These are phyloP conservation scores for Cubamyces sp. DNA, from an alignment of 768 basidiomycete species.

Conservation along the genomic window DNA sequence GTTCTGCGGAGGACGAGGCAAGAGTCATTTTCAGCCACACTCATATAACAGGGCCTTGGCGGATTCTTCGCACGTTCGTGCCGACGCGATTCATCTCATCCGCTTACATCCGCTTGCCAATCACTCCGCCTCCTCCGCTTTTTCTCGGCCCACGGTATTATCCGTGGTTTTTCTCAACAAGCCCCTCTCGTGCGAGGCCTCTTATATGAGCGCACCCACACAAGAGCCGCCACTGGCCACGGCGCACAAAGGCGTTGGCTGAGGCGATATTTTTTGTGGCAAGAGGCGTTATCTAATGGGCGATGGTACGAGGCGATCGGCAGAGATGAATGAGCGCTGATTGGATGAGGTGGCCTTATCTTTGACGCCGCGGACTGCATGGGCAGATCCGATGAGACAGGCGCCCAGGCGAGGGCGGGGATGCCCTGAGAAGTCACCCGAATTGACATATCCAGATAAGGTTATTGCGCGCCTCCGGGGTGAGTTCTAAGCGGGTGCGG, in stretches of 20 bases:
- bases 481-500: not conserved
- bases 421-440: not conserved
- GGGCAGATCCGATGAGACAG: not conserved
- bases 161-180: not conserved
- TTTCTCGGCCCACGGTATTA: slow-evolving; percentile 6
- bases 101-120: slow-evolving; percentile 21
- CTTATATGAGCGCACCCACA: not conserved
- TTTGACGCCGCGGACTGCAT: slow-evolving; percentile 15
- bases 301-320: slow-evolving; percentile 18
- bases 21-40: slow-evolving; percentile 27
- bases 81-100: slow-evolving; percentile 18
- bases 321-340: not conserved
- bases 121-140: slow-evolving; percentile 13
- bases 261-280: slow-evolving; percentile 4
- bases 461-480: not conserved
- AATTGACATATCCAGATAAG: slow-evolving; percentile 5
- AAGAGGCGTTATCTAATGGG: not conserved
- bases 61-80: slow-evolving; percentile 27
- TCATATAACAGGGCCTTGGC: slow-evolving; percentile 22
- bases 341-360: slow-evolving; percentile 19
- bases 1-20: not conserved
- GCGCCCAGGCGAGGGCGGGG: not conserved
- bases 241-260: not conserved
- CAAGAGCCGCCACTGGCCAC: not conserved
- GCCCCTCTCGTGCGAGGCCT: not conserved